Evolutionary conservation across 495 filamentous ascomycete genomes (phyloP).

Genomic region (Niebla homalea): DNA sequence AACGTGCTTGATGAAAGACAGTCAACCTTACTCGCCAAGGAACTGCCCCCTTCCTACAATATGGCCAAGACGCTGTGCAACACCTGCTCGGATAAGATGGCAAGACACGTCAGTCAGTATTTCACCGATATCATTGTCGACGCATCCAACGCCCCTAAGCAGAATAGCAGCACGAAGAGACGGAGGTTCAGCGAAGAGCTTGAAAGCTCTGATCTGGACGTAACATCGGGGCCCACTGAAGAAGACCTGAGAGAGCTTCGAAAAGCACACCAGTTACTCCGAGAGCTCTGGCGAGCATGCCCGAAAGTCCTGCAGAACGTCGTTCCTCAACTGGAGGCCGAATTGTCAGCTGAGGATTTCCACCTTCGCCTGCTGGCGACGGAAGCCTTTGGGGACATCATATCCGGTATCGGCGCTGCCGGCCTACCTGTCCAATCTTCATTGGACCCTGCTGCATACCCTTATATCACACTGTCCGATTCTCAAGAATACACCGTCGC

Average conservation of each 20-base stretch:
- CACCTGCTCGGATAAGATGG: conserved; percentile 82
- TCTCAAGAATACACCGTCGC: conserved; percentile 35
- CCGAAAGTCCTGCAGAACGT: conserved; percentile 84
- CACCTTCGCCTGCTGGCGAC: conserved; percentile 76
- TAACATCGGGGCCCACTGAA: conserved; percentile 46
- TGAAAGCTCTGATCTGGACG: conserved; percentile 62
- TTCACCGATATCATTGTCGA: conserved; percentile 95
- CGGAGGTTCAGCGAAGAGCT: conserved; percentile 38
- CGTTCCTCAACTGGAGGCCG: conserved; percentile 84
- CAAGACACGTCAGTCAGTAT: conserved; percentile 82
- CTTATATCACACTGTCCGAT: conserved; percentile 53
- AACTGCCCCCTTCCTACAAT: conserved; percentile 81
- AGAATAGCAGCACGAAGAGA: conserved; percentile 32
- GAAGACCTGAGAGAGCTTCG: conserved; percentile 74
- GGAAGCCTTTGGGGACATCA: conserved; percentile 87
- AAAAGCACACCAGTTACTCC: conserved; percentile 78
- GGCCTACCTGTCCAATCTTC: conserved; percentile 60
- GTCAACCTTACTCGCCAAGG: conserved; percentile 65
- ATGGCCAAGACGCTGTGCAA: conserved; percentile 95
- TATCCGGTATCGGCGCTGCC: conserved; percentile 79
- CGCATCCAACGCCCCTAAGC: conserved; percentile 42
- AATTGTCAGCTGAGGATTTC: conserved; percentile 78
- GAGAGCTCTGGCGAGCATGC: conserved; percentile 88
- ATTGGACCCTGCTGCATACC: conserved; percentile 70
- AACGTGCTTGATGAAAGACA: conserved; percentile 52